Evolutionary conservation across 73 alveolate genomes (phyloP), one percentile per base, ranked within the genome.

Genomic region (Paramecium sexaurelia): DNA sequence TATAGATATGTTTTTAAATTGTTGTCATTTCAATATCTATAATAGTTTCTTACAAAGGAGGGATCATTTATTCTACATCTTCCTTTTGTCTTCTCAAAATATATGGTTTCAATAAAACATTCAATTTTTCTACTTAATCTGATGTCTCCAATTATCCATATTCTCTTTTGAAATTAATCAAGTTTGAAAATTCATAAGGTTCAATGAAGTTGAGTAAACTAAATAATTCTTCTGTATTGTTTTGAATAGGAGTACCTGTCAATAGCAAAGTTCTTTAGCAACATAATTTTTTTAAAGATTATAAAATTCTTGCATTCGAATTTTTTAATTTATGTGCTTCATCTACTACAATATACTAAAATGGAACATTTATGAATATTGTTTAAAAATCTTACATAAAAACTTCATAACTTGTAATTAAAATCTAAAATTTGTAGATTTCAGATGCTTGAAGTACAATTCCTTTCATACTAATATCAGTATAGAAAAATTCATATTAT

Each of bases 251-350:
- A 22, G 99, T 98, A 4, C 99, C 99, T 55, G 95, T 92, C 45
- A 93, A 55, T 32, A 98, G 95, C 51, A 98, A 90, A 24, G 97
- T 95, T 82, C 99, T 85, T 87, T 93, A 95, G 45, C 99, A 97
- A 3, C 99, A 97, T 45, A 97, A 96, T 82, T 97, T 98, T 73
- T 96, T 97, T 24, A 98, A 95, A 0, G 97, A 56, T 73, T 92
- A 94, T 51, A 98, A 94, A 67, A 96, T 95, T 89, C 97, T 97
- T 6, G 99, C 99, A 92, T 94, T 93, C 83, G 96, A 96, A 94
- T 98, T 98, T 94, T 98, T 98, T 57, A 98, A 95, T 78, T 99
- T 94, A 94, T 98, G 99, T 47, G 99, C 99, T 92, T 98, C 99
- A 93, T 98, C 99, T 13, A 98, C 93, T 13, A 98, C 98, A 55